Conservation (phyloP, 306 rosid genomes). For the Acacia confusa region DNA sequence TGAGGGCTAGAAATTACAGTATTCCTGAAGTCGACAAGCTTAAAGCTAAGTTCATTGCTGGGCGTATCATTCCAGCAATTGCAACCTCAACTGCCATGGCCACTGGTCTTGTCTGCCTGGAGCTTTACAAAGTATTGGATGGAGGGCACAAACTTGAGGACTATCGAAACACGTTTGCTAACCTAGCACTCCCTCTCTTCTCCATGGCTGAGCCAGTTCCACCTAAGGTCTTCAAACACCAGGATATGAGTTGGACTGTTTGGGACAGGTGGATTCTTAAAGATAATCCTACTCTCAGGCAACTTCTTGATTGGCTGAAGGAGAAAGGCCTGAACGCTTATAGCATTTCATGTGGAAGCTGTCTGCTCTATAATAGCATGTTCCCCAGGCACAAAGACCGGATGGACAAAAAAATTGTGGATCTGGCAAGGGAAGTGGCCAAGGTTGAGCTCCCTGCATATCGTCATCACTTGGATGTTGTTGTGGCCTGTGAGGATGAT, state of each 20-base stretch:
- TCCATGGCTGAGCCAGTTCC: conserved; percentile 96
- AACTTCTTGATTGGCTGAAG: conserved; percentile 71
- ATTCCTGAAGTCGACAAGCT: conserved; percentile 97
- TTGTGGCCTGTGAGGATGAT: conserved; percentile 95
- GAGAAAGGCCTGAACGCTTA: conserved; percentile 74
- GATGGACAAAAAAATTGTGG: conserved; percentile 75
- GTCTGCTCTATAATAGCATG: conserved; percentile 76
- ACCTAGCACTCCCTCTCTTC: conserved; percentile 82
- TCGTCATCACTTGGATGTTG: conserved; percentile 79
- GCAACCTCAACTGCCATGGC: conserved; percentile 98
- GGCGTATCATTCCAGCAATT: conserved; percentile 93
- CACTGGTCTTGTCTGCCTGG: conserved; percentile 91
- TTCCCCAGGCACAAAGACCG: conserved; percentile 73
- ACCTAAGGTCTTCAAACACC: conserved; percentile 76
- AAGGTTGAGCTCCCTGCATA: conserved; percentile 69
- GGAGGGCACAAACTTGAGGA: conserved; percentile 85
- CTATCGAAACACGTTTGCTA: conserved; percentile 89
- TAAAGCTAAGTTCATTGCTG: conserved; percentile 96
- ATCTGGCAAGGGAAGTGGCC: conserved; percentile 83
- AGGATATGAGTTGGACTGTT: conserved; percentile 84
- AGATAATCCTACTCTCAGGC: conserved; percentile 79
- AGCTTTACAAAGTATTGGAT: conserved; percentile 84
- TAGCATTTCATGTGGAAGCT: conserved; percentile 85
- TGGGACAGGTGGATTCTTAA: conserved; percentile 92
- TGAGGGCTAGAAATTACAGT: conserved; percentile 95